Percentiles rank a stretch among this genome's conserved stretches.
Evolutionary conservation across 176 grass and related monocot genomes (phyloP).

Genomic region (Areca catechu): DNA sequence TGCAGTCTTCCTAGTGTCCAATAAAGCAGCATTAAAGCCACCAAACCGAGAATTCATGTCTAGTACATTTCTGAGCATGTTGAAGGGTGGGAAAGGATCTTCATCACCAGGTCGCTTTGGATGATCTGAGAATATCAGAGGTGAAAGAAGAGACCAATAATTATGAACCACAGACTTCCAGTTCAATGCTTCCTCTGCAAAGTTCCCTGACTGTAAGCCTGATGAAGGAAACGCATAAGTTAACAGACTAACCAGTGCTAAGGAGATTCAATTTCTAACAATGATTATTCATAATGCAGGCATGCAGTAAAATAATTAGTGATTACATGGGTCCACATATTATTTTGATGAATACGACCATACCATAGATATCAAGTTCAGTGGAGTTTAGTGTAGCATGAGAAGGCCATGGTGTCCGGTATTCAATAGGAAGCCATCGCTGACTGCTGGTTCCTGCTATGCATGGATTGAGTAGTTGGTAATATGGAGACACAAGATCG

Average conservation of each 20-base stretch:
- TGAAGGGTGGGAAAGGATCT: slow-evolving; percentile 90
- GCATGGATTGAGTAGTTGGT: slow-evolving; percentile 76
- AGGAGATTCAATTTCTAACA: too few relatives aligned
- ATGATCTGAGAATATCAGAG: slow-evolving; percentile 98
- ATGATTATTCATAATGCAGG: too few relatives aligned
- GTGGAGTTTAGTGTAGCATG: slow-evolving; percentile 63
- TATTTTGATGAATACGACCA: too few relatives aligned
- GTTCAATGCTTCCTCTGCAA: slow-evolving; percentile 60
- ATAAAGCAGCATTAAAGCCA: slow-evolving; percentile 91
- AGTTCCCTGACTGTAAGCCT: slow-evolving; percentile 63
- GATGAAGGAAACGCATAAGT: slow-evolving; percentile 1
- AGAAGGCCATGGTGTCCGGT: slow-evolving; percentile 67
- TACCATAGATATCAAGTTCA: slow-evolving; percentile 85
- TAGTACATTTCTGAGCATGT: slow-evolving; percentile 97
- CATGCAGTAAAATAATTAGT: too few relatives aligned
- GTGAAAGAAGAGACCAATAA: slow-evolving; percentile 94
- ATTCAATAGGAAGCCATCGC: slow-evolving; percentile 82
- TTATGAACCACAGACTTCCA: slow-evolving; percentile 73
- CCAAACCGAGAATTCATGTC: slow-evolving; percentile 96
- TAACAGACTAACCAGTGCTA: too few relatives aligned
- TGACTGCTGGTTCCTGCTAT: slow-evolving; percentile 79
- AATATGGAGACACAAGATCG: slow-evolving; percentile 78
- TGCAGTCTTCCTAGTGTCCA: slow-evolving; percentile 71
- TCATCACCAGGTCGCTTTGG: slow-evolving; percentile 98
- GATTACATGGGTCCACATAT: too few relatives aligned